phyloP scores from a whole-genome alignment of 129 eudicot genomes.

The Flaveria robusta region DNA sequence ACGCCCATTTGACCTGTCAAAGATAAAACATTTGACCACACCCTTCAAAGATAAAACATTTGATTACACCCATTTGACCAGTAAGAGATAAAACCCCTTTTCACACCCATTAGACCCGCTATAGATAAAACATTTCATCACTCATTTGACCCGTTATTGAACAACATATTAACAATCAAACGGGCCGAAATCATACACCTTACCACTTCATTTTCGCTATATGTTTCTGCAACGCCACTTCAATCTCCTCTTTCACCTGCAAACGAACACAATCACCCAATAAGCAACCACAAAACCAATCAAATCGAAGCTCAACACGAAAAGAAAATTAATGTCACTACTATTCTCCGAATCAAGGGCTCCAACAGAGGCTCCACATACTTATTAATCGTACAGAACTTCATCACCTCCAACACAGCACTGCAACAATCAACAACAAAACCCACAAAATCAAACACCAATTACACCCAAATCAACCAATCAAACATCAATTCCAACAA shows the following conservation, averaged over 20 bases:
- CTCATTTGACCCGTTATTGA: too few species aligned
- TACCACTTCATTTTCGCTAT: conserved; percentile 68
- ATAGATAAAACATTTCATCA: conserved; percentile 1
- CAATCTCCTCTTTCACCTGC: conserved; percentile 95
- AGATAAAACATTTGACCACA: too few species aligned
- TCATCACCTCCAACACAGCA: conserved; percentile 75
- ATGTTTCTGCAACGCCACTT: conserved; percentile 67
- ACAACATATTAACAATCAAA: not conserved
- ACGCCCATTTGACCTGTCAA: too few species aligned
- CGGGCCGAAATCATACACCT: conserved; percentile 1
- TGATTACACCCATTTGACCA: too few species aligned
- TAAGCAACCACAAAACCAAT: not conserved
- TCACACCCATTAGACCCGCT: not conserved
- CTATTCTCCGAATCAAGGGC: conserved; percentile 92
- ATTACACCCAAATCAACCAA: not conserved
- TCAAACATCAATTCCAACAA: not conserved
- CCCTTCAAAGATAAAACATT: too few species aligned
- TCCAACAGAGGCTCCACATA: conserved; percentile 71
- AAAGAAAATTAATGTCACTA: conserved; percentile 34
- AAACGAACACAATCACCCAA: conserved; percentile 23
- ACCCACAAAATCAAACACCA: not conserved
- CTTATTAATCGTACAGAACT: conserved; percentile 48
- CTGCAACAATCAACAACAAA: conserved; percentile 37
- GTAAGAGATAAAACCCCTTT: too few species aligned
- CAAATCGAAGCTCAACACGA: not conserved